Conservation (phyloP, 2,329 filamentous ascomycete species). For the Monilinia fructigena region DNA sequence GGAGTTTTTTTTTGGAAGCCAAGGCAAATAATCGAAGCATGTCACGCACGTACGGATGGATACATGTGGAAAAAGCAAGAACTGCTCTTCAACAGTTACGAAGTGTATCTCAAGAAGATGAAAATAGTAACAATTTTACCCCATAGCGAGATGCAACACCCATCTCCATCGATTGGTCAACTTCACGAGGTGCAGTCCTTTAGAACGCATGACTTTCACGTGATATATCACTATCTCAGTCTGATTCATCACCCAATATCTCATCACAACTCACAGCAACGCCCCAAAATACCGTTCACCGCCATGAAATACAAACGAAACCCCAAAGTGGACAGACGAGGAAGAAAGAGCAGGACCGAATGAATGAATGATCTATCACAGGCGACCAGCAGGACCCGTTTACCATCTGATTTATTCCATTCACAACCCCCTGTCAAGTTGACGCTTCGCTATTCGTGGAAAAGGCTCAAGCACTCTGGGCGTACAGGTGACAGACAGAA, state of each 20-base stretch:
- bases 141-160: no score
- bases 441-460: constrained; percentile 5
- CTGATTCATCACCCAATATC: no score
- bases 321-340: constrained; percentile 16
- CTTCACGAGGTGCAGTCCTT: no score
- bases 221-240: not conserved
- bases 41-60: no score
- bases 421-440: not conserved
- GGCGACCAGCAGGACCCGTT: not conserved
- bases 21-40: no score
- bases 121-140: no score
- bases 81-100: no score
- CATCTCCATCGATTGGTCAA: no score
- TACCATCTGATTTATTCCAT: not conserved
- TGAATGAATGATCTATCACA: constrained; percentile 8
- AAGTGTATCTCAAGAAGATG: no score
- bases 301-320: constrained; percentile 7
- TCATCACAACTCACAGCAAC: not conserved
- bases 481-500: not conserved
- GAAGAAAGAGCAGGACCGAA: not conserved
- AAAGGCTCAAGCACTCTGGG: not conserved
- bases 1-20: no score
- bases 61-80: no score
- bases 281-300: not conserved
- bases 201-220: constrained; percentile 9